Evolutionary conservation across 2,329 filamentous ascomycete genomes (phyloP), one percentile per base, ranked within the genome.

Genomic region (Clonostachys rosea): DNA sequence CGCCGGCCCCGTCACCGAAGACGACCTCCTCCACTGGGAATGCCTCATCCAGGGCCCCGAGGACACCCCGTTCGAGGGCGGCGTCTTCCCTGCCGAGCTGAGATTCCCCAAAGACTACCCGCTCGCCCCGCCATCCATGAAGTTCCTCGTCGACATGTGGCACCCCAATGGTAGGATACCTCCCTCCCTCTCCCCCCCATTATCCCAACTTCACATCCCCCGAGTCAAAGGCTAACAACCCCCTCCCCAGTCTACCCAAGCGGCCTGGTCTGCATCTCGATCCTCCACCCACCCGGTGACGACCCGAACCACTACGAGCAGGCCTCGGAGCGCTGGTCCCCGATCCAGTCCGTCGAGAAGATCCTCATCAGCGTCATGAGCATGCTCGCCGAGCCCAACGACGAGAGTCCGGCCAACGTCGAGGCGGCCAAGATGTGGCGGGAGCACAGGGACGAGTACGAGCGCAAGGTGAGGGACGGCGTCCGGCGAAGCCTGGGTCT

Each of bases 251-350:
- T 97, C 45, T 97, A 97, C 65, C 81, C 87, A 14, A 92, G 87
- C 64, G 92, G 92, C 53, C 81, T 92, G 16, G 94, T 97, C 58
- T 97, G 92, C 73, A 97, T 97, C 61, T 95, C 89, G n/a, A 97
- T 97, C 71, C 84, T 97, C 3, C 92, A 97, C 68, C 87, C 92
- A 4, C 92, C 92, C 4, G 92, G 94, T 59, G 92, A 97, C 70
- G 92, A 97, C 68, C 94, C 94, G 47, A 96, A 96, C 73, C 91
- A 96, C 74, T 97, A 97, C 78, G 92, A 97, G 69, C 89, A 92
- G 59, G 92, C 94, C 8, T 91, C 87, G 2, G 94, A 97, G 74
- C 85, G 92, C 53, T 97, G 92, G 92, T 92, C 87, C 30, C 92
- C 92, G 12, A 96, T 97, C 52, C 94, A 97, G 73, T 94, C 87